Conservation (phyloP, 352 stramenopile genomes). For the Thalassiosira hispida region DNA sequence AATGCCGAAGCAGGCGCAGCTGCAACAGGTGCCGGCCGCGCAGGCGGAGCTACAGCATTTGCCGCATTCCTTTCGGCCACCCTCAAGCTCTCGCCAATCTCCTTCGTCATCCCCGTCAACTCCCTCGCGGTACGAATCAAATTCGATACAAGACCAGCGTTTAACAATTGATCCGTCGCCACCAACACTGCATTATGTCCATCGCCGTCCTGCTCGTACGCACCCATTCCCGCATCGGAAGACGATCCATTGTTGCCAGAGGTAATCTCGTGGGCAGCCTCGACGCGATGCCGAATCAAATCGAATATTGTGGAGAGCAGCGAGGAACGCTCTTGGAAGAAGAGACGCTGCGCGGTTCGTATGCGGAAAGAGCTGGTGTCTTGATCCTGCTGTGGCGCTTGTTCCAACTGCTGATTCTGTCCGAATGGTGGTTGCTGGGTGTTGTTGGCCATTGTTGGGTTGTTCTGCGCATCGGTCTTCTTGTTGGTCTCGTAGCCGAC, state of each 20-base stretch:
- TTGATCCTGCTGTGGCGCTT: constrained; percentile 1
- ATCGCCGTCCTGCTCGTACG: background rate
- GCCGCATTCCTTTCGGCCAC: background rate
- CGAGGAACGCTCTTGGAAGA: constrained; percentile 63
- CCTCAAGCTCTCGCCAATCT: constrained; percentile 26
- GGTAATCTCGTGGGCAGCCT: constrained; percentile 24
- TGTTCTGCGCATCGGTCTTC: background rate
- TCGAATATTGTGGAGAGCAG: constrained; percentile 42
- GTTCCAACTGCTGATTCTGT: background rate
- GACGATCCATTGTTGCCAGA: constrained; percentile 15
- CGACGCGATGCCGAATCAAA: constrained; percentile 47
- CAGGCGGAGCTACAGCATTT: background rate
- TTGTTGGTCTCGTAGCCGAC: constrained; percentile 21
- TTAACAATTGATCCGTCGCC: constrained; percentile 69
- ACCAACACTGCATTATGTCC: constrained; percentile 35
- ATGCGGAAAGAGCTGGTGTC: background rate
- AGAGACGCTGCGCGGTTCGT: constrained; percentile 41
- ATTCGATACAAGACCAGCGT: constrained; percentile 57
- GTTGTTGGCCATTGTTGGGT: background rate
- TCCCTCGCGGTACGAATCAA: constrained; percentile 64
- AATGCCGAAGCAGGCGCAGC: constrained; percentile 2
- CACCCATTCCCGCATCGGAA: constrained; percentile 3
- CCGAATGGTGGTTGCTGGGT: background rate
- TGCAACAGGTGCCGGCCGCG: background rate
- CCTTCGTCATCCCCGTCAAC: constrained; percentile 33